Evolutionary conservation across 2,329 filamentous ascomycete species (phyloP).

Genomic region (Sporothrix schenckii): DNA sequence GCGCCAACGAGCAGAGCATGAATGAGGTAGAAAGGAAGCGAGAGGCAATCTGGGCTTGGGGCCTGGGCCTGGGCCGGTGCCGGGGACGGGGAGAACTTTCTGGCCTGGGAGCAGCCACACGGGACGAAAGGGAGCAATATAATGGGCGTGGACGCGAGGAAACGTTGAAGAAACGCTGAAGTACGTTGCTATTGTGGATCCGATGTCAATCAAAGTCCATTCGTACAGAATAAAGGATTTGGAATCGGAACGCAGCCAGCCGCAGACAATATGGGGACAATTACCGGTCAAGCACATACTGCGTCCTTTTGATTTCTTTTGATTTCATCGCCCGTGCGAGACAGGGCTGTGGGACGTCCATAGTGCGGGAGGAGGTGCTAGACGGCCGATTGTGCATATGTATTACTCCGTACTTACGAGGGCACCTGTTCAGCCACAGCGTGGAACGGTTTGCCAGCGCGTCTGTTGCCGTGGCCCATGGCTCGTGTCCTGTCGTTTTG

Average conservation of each 20-base stretch:
- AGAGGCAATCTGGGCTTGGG: conserved; percentile 12
- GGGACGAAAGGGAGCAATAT: neutral
- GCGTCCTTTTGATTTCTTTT: neutral
- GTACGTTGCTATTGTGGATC: neutral
- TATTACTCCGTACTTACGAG: neutral
- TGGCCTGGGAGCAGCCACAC: neutral
- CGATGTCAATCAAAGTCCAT: neutral
- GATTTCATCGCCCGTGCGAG: neutral
- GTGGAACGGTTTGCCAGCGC: neutral
- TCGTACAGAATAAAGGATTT: neutral
- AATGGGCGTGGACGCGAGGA: neutral
- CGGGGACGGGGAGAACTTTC: neutral
- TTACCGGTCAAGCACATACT: neutral
- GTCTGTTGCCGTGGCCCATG: neutral
- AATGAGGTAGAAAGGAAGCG: neutral
- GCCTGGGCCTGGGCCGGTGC: neutral
- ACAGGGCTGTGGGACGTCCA: conserved; percentile 14
- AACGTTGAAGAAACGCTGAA: neutral
- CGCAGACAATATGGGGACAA: neutral
- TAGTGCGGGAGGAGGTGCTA: neutral
- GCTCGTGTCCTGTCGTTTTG: neutral
- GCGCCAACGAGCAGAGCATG: too few relatives aligned
- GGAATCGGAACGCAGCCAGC: too few relatives aligned
- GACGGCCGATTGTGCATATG: neutral
- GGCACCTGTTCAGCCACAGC: neutral